Base-by-base conservation (phyloP, 257 asterid species). In the Prunella vulgaris region DNA sequence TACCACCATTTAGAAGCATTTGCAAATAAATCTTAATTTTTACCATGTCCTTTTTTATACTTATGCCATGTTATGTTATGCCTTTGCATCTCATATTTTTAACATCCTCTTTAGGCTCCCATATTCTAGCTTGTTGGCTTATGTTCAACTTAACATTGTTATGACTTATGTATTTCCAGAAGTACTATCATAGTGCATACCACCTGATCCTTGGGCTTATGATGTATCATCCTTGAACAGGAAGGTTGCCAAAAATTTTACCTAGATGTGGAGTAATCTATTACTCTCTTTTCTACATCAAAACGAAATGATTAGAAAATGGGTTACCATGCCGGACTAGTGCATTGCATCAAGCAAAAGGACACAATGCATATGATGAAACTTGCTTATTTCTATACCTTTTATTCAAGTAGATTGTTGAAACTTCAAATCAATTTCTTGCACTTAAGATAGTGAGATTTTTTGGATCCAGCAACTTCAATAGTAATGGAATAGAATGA, bases 391-490 rank as follows among this genome's bases (percentile, higher is more conserved):
- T 56, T 56, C 64, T 27, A 52, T 58, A 22, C 62, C 51, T 61
- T 52, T 21, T 13, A 28, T 38, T 60, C n/a, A 30, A 53, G 24
- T 30, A 38, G 69, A 51, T 52, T 52, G 52, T 30, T 63, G 54
- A 64, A 52, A 21, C 13, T 18, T 60, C 28, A 46, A 46, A 64
- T 60, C n/a, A 40, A n/a, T 28, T 44, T 51, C 30, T 51, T 10
- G n/a, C 61, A 56, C 60, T 56, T 46, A 75, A 64, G 66, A 49
- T 54, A 44, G 67, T 17, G 61, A 73, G 64, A 69, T 38, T 48
- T 32, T 25, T 54, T 64, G 60, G 46, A 66, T 27, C 14, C 40
- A 64, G 63, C 66, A 48, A 64, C 60, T 42, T 60, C 70, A 53
- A 44, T 4, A 56, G 8, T 44, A 68, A 51, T 64, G 32, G 25